Percentiles rank a stretch among this genome's conserved stretches.
These are phyloP conservation scores for Paspalum notatum DNA, from an alignment of 176 grass and related monocot genomes.

Conservation along the genomic window DNA sequence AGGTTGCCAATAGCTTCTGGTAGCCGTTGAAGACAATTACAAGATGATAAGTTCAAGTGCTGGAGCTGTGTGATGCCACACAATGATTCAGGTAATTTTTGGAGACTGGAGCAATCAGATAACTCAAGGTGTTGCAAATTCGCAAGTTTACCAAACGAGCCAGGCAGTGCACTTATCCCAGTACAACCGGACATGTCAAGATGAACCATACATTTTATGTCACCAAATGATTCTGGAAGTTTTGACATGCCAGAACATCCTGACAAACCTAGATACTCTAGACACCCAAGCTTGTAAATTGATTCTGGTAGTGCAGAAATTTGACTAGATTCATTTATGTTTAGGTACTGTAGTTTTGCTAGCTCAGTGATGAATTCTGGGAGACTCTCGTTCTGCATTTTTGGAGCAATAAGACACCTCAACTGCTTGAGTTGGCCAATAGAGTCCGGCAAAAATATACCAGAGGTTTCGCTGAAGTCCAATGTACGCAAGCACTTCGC, in stretches of 20 bases:
- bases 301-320: neutral
- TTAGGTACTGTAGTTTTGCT: neutral
- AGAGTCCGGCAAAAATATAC: neutral
- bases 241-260: neutral
- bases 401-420: conserved; percentile 19
- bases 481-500: conserved; percentile 11
- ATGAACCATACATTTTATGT: conserved; percentile 1
- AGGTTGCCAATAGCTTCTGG: neutral
- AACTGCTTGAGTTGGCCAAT: neutral
- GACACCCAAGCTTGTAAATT: neutral
- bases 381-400: neutral
- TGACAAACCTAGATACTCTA: neutral
- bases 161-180: neutral
- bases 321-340: neutral
- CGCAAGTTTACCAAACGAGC: neutral
- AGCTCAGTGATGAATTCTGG: neutral
- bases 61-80: neutral
- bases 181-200: neutral
- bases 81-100: neutral
- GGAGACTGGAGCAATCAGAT: neutral
- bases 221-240: neutral
- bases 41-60: neutral
- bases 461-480: conserved; percentile 18
- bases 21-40: neutral
- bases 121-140: neutral